These are phyloP conservation scores for Mollisia scopiformis DNA, from an alignment of 2,329 filamentous ascomycete species.

Conservation along the genomic window DNA sequence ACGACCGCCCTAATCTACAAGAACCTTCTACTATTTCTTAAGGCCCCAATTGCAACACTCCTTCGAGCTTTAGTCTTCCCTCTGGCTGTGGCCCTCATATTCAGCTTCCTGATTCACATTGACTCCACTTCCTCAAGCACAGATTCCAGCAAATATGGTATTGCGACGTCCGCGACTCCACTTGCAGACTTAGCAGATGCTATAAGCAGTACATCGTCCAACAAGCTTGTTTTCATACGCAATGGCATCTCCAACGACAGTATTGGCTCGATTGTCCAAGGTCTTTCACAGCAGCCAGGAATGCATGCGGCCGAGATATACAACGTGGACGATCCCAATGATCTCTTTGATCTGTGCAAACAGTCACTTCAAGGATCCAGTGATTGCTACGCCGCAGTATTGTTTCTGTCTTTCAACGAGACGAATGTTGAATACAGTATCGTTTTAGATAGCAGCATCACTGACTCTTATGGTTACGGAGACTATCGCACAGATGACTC, in stretches of 20 bases:
- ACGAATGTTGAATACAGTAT: slow-evolving; percentile 30
- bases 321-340: slow-evolving; percentile 19
- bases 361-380: slow-evolving; percentile 25
- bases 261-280: slow-evolving; percentile 25
- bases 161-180: slow-evolving; percentile 22
- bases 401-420: slow-evolving; percentile 28
- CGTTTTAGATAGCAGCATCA: slow-evolving; percentile 21
- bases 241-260: slow-evolving; percentile 25
- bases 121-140: not conserved
- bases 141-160: slow-evolving; percentile 15
- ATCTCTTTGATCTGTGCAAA: slow-evolving; percentile 29
- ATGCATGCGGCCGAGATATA: slow-evolving; percentile 17
- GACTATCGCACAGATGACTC: slow-evolving; percentile 20
- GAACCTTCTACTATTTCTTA: slow-evolving; percentile 32
- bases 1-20: slow-evolving; percentile 30
- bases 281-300: slow-evolving; percentile 19
- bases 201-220: slow-evolving; percentile 11
- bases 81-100: slow-evolving; percentile 26
- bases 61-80: slow-evolving; percentile 29
- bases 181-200: slow-evolving; percentile 24
- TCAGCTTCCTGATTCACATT: slow-evolving; percentile 26
- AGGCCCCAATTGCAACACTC: slow-evolving; percentile 25
- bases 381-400: slow-evolving; percentile 30
- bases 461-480: slow-evolving; percentile 1
- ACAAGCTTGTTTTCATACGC: slow-evolving; percentile 29